These are phyloP conservation scores for Allantophomopsis cytisporea DNA, from an alignment of 2,329 filamentous ascomycete species.

Conservation along the genomic window DNA sequence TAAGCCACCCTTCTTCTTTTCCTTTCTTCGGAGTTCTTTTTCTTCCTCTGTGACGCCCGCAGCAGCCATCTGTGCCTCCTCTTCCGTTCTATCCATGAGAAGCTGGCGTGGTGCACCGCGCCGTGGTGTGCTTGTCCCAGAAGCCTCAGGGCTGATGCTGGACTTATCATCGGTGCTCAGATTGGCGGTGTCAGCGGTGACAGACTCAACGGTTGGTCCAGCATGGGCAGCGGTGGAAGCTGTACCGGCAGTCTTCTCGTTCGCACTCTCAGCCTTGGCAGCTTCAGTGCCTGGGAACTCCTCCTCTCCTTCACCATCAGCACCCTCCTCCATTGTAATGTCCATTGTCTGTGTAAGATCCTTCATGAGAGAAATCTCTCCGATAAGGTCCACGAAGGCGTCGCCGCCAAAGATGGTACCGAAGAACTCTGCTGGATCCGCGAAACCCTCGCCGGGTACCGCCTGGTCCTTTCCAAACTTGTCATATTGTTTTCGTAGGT, in stretches of 20 bases:
- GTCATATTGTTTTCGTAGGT: slow-evolving; percentile 86
- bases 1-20: slow-evolving; percentile 80
- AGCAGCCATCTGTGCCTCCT: slow-evolving; percentile 52
- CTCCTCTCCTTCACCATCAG: slow-evolving; percentile 47
- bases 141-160: slow-evolving; percentile 11
- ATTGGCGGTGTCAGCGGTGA: slow-evolving; percentile 5
- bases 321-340: slow-evolving; percentile 63
- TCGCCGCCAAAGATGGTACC: slow-evolving; percentile 96
- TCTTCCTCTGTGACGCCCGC: slow-evolving; percentile 58
- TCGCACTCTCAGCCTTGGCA: slow-evolving; percentile 38
- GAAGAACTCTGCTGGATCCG: slow-evolving; percentile 96
- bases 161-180: not conserved
- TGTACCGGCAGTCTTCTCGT: slow-evolving; percentile 16
- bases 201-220: slow-evolving; percentile 2
- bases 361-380: slow-evolving; percentile 97
- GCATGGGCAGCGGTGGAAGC: slow-evolving; percentile 8
- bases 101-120: slow-evolving; percentile 66
- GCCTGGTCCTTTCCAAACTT: slow-evolving; percentile 94
- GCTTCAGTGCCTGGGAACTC: slow-evolving; percentile 45
- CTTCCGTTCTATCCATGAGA: slow-evolving; percentile 78
- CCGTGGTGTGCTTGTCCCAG: slow-evolving; percentile 26
- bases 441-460: slow-evolving; percentile 81
- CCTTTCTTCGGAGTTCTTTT: slow-evolving; percentile 63
- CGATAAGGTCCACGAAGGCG: slow-evolving; percentile 91
- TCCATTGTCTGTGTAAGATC: slow-evolving; percentile 98